phyloP scores from a whole-genome alignment of 2,329 filamentous ascomycete genomes.

The Hysterium pulicare region DNA sequence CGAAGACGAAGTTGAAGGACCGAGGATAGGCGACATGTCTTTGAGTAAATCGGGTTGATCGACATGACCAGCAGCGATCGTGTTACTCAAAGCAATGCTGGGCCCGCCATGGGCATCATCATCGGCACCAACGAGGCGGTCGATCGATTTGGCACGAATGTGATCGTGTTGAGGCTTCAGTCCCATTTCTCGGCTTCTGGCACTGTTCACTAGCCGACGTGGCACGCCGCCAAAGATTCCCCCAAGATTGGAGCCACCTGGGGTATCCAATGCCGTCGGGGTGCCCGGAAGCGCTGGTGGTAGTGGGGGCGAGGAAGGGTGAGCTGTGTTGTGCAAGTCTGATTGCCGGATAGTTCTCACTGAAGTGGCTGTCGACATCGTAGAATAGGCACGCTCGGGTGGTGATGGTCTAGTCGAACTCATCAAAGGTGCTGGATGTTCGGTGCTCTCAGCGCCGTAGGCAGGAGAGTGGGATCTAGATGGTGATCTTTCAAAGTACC shows the following conservation, averaged over 20 bases:
- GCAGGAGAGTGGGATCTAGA: constrained; percentile 42
- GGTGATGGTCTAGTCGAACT: constrained; percentile 18
- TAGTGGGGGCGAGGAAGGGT: constrained; percentile 34
- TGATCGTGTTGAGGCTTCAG: constrained; percentile 47
- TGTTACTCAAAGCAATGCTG: constrained; percentile 61
- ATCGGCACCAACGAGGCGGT: constrained; percentile 57
- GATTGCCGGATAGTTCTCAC: constrained; percentile 45
- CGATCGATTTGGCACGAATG: constrained; percentile 59
- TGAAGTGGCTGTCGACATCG: constrained; percentile 41
- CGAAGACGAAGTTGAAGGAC: constrained; percentile 41
- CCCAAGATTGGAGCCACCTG: constrained; percentile 40
- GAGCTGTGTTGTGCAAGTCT: constrained; percentile 27
- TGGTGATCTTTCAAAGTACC: constrained; percentile 34
- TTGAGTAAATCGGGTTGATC: constrained; percentile 49
- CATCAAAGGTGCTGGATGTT: constrained; percentile 13
- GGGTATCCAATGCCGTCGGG: constrained; percentile 42
- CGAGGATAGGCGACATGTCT: constrained; percentile 33
- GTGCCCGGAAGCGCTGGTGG: constrained; percentile 45
- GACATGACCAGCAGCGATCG: constrained; percentile 59
- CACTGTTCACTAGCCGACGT: constrained; percentile 45
- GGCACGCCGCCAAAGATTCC: constrained; percentile 47
- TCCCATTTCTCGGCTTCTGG: constrained; percentile 40
- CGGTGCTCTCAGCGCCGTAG: constrained; percentile 23
- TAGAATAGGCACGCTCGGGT: constrained; percentile 40
- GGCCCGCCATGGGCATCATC: constrained; percentile 63